Evolutionary conservation across 2,329 filamentous ascomycete genomes (phyloP).

Genomic region (Acephala macrosclerotiorum): DNA sequence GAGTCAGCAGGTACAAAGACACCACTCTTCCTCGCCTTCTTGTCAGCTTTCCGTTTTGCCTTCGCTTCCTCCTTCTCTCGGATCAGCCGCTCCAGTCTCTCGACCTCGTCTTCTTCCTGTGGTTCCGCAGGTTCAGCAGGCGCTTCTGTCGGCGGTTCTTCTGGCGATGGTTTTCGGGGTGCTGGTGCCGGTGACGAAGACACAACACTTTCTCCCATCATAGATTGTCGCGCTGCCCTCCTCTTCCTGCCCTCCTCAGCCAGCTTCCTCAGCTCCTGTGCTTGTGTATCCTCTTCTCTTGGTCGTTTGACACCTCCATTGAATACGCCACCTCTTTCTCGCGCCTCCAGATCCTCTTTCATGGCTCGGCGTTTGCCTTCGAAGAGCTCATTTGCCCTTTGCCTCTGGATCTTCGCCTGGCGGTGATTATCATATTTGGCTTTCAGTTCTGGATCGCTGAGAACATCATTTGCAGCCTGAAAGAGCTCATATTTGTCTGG

Average conservation of each 20-base stretch:
- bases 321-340: slow-evolving; percentile 65
- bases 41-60: slow-evolving; percentile 44
- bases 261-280: slow-evolving; percentile 59
- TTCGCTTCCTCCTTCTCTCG: slow-evolving; percentile 51
- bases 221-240: slow-evolving; percentile 55
- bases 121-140: background rate
- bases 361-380: slow-evolving; percentile 76
- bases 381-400: slow-evolving; percentile 75
- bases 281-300: slow-evolving; percentile 57
- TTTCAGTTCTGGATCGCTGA: slow-evolving; percentile 74
- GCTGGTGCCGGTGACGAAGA: slow-evolving; percentile 30
- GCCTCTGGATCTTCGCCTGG: slow-evolving; percentile 73
- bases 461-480: slow-evolving; percentile 85
- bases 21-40: slow-evolving; percentile 48
- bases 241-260: slow-evolving; percentile 60
- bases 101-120: slow-evolving; percentile 50
- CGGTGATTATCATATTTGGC: slow-evolving; percentile 81
- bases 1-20: slow-evolving; percentile 39
- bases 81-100: slow-evolving; percentile 53
- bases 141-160: slow-evolving; percentile 15
- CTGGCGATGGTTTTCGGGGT: slow-evolving; percentile 21
- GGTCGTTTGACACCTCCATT: slow-evolving; percentile 64
- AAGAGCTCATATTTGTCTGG: slow-evolving; percentile 85
- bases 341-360: slow-evolving; percentile 84
- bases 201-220: slow-evolving; percentile 41